Base-by-base conservation (phyloP, 192 early-diverging fungal genomes). In the Backusella australiensis region DNA sequence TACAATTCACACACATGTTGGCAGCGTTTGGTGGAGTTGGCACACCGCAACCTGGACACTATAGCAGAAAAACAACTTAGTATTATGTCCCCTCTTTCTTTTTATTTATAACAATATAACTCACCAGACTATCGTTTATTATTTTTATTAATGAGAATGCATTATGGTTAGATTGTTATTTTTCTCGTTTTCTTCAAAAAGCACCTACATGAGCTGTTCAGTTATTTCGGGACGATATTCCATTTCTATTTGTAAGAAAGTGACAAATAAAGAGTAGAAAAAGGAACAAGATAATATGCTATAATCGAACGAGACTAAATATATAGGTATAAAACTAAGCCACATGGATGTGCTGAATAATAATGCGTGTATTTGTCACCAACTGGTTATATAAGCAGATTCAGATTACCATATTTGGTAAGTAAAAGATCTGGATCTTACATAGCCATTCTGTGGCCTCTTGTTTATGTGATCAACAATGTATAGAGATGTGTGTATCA, bases 1-100 rank as follows among this genome's bases (percentile, higher is more conserved):
- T 97, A 85, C 98, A 99, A 88, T 96, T 95, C 72, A 97, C 91
- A 84, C 98, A 99, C 96, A 98, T 96, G 87, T 97, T 98, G 42
- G 98, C 96, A 29, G 96, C 94, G 85, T 99, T 99, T 32, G 98
- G 97, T 59, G 96, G 89, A 77, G 97, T 97, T 7, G 94, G 90
- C 6, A 93, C 93, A 75, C 97, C 98, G 86, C 98, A 99, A 39
- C 80, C 80, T 52, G 80, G 80, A 42, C 80, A 81, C 80, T 81
- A 66, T 34, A 63, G 4, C 34, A 12, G 9, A 39, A 3, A 39
- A 39, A 3, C 38, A 35, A 36, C 2, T 68, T 68, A 68, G n/a
- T 39, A 41, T 19, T 14, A 19, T 39, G 4, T 11, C 12, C 12
- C 9, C 11, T 8, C 3, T 21, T 26, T 41, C 12, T 11, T 56